phyloP scores from a whole-genome alignment of 2,329 filamentous ascomycete genomes.

The Volutella citrinella region DNA sequence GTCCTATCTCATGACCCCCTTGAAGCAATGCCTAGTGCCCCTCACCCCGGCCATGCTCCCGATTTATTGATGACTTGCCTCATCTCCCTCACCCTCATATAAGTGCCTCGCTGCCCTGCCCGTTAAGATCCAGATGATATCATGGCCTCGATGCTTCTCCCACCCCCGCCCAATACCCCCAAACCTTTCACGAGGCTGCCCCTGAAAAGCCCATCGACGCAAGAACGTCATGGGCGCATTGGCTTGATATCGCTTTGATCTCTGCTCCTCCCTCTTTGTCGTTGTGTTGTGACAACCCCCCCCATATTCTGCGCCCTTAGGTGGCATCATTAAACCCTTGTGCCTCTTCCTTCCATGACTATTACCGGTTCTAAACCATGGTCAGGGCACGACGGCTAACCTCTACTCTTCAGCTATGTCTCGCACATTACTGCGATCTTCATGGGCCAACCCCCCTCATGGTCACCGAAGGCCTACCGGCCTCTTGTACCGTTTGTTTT shows the following conservation, averaged over 20 bases:
- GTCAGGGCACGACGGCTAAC: constrained; percentile 30
- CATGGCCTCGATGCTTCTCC: constrained; percentile 10
- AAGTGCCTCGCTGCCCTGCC: too few species aligned
- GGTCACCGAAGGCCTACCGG: constrained; percentile 65
- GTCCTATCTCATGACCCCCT: constrained; percentile 25
- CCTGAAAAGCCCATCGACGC: constrained; percentile 12
- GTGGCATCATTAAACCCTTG: too few species aligned
- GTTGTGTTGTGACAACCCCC: too few species aligned
- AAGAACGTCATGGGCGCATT: constrained; percentile 21
- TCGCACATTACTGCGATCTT: constrained; percentile 69
- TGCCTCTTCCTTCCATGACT: too few species aligned
- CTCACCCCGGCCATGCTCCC: too few species aligned
- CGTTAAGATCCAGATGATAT: too few species aligned
- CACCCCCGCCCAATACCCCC: constrained; percentile 1
- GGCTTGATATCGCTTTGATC: constrained; percentile 18
- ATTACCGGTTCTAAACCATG: too few species aligned
- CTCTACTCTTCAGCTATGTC: constrained; percentile 55
- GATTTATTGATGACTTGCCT: too few species aligned
- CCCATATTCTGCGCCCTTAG: too few species aligned
- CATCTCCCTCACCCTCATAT: too few species aligned
- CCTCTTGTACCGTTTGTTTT: constrained; percentile 58
- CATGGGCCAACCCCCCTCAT: constrained; percentile 68
- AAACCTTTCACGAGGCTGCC: constrained; percentile 11
- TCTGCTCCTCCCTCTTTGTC: constrained; percentile 11
- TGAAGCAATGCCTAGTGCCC: too few species aligned